A percentile compares a stretch with the other conserved stretches of the same genome.
Evolutionary conservation across 768 basidiomycete species (phyloP).

Genomic region (Tulasnella sp.): DNA sequence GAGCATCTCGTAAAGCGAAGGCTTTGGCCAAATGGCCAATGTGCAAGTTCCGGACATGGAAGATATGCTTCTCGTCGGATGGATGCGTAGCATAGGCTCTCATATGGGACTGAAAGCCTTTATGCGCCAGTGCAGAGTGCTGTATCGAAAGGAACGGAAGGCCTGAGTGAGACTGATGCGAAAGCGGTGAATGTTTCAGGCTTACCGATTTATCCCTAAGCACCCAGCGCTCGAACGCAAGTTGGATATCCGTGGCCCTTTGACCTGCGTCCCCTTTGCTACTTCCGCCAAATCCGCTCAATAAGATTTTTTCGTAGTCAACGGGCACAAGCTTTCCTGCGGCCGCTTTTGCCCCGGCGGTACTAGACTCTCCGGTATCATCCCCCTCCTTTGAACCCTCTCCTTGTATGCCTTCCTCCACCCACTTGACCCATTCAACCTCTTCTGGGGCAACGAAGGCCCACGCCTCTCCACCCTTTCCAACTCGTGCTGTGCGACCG

Average conservation of each 20-base stretch:
- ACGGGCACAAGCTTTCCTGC: constrained; percentile 51
- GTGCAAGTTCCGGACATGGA: constrained; percentile 91
- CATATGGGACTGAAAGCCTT: constrained; percentile 87
- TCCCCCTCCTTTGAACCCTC: constrained; percentile 34
- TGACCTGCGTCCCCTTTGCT: constrained; percentile 76
- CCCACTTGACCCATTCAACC: constrained; percentile 85
- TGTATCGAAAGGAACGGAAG: constrained; percentile 38
- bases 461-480: constrained; percentile 95
- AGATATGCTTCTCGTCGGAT: constrained; percentile 89
- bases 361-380: constrained; percentile 25
- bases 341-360: constrained; percentile 33
- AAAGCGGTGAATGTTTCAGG: background rate
- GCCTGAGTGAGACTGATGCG: background rate
- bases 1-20: constrained; percentile 85
- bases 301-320: constrained; percentile 65
- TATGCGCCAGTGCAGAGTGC: constrained; percentile 75
- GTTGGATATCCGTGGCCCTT: constrained; percentile 88
- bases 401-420: constrained; percentile 74
- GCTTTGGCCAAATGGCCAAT: constrained; percentile 92
- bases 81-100: constrained; percentile 98
- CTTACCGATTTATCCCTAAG: constrained; percentile 64
- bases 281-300: constrained; percentile 81
- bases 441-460: constrained; percentile 86
- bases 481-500: constrained; percentile 94
- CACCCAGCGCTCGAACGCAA: constrained; percentile 94